phyloP scores from a whole-genome alignment of 148 eudicot genomes.

The Rhododendron molle region DNA sequence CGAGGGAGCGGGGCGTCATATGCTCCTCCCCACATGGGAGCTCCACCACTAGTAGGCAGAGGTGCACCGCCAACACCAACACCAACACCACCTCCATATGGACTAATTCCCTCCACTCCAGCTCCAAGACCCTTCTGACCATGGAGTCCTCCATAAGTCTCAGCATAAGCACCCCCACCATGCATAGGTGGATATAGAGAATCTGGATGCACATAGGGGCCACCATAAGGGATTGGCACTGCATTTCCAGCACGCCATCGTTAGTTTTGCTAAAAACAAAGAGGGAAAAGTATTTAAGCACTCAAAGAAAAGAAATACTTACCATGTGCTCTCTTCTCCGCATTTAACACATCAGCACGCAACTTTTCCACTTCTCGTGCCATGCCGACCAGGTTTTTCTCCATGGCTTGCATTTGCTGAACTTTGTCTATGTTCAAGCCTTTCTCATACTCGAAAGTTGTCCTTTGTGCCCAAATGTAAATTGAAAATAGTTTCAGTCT shows the following conservation, averaged over 20 bases:
- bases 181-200: conserved; percentile 39
- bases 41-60: conserved; percentile 9
- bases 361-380: conserved; percentile 56
- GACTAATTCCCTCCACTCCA: conserved; percentile 27
- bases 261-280: neutral
- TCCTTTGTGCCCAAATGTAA: conserved; percentile 27
- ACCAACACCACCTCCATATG: conserved; percentile 23
- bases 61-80: conserved; percentile 8
- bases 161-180: conserved; percentile 42
- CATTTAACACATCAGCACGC: conserved; percentile 50
- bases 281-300: neutral
- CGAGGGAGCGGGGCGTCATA: conserved; percentile 11
- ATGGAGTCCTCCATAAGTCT: conserved; percentile 36
- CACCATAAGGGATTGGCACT: conserved; percentile 36
- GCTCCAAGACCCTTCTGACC: conserved; percentile 25
- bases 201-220: conserved; percentile 29
- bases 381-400: conserved; percentile 58
- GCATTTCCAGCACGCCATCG: conserved; percentile 10
- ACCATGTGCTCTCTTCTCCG: conserved; percentile 63
- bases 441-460: conserved; percentile 68
- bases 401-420: conserved; percentile 61
- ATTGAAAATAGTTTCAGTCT: conserved; percentile 15
- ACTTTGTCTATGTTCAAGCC: conserved; percentile 56
- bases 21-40: conserved; percentile 28
- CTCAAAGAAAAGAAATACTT: neutral